These are phyloP conservation scores for Gossypium schwendimanii DNA, from an alignment of 441 rosid species.

Conservation along the genomic window DNA sequence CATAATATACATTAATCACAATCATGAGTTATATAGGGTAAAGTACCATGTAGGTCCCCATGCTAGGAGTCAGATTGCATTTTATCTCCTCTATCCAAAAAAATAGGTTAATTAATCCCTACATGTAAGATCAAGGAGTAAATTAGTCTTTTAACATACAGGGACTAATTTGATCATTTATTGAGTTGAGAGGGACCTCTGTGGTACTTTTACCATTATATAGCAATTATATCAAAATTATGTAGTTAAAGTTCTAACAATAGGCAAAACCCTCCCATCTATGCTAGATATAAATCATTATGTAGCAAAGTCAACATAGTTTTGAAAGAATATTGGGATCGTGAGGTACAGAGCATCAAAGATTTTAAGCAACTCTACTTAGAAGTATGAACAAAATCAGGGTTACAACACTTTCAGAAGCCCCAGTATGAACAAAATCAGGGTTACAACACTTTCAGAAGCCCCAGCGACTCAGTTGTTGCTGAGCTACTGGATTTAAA, in stretches of 20 bases:
- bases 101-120: too few relatives aligned
- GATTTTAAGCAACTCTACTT: not conserved
- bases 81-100: too few relatives aligned
- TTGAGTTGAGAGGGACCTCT: not conserved
- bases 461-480: not conserved
- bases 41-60: too few relatives aligned
- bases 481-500: not conserved
- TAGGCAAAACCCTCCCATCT: not conserved
- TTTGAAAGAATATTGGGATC: not conserved
- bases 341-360: not conserved
- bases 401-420: too few relatives aligned
- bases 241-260: not conserved
- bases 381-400: too few relatives aligned
- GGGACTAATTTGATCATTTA: not conserved
- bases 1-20: too few relatives aligned
- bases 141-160: not conserved
- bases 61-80: too few relatives aligned
- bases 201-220: too few relatives aligned
- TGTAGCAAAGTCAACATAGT: not conserved
- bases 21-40: too few relatives aligned
- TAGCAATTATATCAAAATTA: not conserved
- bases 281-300: not conserved
- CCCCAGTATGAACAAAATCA: not conserved
- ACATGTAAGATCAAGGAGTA: too few relatives aligned
- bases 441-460: not conserved